phyloP scores from a whole-genome alignment of 2,329 filamentous ascomycete species.

The Purpureocillium lavendulum region DNA sequence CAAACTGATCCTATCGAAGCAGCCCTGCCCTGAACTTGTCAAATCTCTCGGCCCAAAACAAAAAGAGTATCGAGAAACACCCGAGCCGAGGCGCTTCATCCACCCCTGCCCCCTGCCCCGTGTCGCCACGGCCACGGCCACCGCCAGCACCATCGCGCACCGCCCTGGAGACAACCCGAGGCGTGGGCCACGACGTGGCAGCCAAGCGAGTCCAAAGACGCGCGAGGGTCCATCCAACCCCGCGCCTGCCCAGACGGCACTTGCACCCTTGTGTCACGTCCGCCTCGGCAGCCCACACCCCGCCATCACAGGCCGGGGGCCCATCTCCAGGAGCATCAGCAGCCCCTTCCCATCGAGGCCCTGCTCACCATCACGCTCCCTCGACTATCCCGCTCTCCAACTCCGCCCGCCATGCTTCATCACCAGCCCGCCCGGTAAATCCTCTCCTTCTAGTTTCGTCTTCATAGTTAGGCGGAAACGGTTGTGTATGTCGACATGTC shows the following conservation, averaged over 20 bases:
- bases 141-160: no score
- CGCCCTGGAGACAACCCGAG: background rate
- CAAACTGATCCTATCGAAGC: conserved; percentile 40
- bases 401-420: background rate
- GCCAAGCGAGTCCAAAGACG: background rate
- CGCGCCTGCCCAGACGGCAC: background rate
- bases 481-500: conserved; percentile 4
- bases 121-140: background rate
- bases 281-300: no score
- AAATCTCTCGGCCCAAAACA: conserved; percentile 20
- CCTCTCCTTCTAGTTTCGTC: conserved; percentile 5
- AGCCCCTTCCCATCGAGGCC: no score
- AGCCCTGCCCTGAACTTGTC: conserved; percentile 27
- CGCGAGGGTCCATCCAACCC: no score
- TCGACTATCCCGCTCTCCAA: background rate
- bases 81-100: background rate
- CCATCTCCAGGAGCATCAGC: no score
- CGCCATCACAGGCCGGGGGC: no score
- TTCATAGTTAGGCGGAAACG: conserved; percentile 1
- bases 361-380: no score
- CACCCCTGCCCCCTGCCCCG: background rate
- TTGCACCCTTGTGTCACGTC: no score
- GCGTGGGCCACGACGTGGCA: background rate
- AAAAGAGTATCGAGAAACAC: conserved; percentile 4
- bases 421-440: conserved; percentile 3